Conservation (phyloP, 164 flowering plant genomes). For the Vitis rupestris region DNA sequence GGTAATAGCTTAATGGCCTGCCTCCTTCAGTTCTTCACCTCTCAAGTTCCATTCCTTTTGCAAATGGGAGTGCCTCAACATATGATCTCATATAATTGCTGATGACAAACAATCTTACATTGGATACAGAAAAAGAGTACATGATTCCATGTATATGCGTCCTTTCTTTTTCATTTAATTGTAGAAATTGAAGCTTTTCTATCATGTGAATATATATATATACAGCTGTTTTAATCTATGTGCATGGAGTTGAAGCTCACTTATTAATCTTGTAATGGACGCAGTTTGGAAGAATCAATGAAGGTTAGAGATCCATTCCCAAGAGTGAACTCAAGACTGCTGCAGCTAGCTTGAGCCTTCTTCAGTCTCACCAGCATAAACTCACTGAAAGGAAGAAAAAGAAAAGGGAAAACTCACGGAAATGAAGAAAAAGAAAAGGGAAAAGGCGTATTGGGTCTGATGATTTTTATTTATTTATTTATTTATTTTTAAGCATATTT, state of each 20-base stretch:
- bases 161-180: too few species aligned
- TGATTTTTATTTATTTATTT: too few species aligned
- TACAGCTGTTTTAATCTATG: too few species aligned
- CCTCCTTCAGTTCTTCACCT: too few species aligned
- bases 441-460: too few species aligned
- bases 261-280: neutral
- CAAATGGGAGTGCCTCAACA: constrained; percentile 1
- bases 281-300: constrained; percentile 8
- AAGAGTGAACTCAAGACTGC: constrained; percentile 4
- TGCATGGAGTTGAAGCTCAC: neutral
- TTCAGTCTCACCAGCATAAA: constrained; percentile 4
- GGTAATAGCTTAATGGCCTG: neutral
- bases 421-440: too few species aligned
- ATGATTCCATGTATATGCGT: too few species aligned
- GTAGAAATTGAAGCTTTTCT: too few species aligned
- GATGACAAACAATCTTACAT: constrained; percentile 11
- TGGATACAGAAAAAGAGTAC: neutral
- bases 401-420: neutral
- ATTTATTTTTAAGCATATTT: too few species aligned
- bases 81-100: constrained; percentile 4
- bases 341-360: constrained; percentile 5
- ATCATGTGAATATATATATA: too few species aligned
- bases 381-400: neutral
- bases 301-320: neutral
- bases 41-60: neutral